Evolutionary conservation across 140 eudicot species (phyloP), one percentile per base, ranked within the genome.

Genomic region (Ambrosia hybrid): DNA sequence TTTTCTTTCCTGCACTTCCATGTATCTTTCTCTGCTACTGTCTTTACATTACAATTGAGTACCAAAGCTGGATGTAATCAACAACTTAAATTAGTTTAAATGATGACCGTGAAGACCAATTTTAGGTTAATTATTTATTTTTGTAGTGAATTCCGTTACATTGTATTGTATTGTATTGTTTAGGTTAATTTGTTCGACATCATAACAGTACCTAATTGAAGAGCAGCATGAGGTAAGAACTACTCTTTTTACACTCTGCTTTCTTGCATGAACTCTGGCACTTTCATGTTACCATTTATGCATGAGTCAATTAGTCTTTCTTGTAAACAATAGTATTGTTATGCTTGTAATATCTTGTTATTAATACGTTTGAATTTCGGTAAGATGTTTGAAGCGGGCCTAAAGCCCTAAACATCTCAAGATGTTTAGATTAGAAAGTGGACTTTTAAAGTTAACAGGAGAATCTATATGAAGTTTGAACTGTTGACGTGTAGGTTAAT

Each of bases 151-250:
- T 53, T 41, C 9, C 16, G 5, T 62, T 88, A 90, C 97, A 39
- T 83, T 81, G 85, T 86, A 58, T 13, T 68, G 70, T 80, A 21
- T 79, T 76, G 72, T 91, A 94, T 68, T 90, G 90, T 39, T 91
- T 87, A 2, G 75, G 82, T 59, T 90, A 88, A 33, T 71, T 73
- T 83, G 74, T 68, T 83, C 82, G 43, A 57, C 90, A 70, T 94
- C 97, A 14, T 90, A 79, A 46, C n/a, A n/a, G n/a, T 88, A 88
- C 78, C 96, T 78, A 60, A 94, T 85, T 1, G 99, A 79, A 62
- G 96, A 90, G 70, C 95, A 90, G 59, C 97, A 90, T 58, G 99
- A 94, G 51, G 99, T 94, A 38, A 90, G 78, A 64, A 91, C 96
- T 70, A 94, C 90, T 76, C 96, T 84, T 69, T 88, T 90, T 71